A percentile compares a stretch with the other conserved stretches of the same genome.
Evolutionary conservation across 257 asterid genomes (phyloP).

Genomic region (Salvia hispanica): DNA sequence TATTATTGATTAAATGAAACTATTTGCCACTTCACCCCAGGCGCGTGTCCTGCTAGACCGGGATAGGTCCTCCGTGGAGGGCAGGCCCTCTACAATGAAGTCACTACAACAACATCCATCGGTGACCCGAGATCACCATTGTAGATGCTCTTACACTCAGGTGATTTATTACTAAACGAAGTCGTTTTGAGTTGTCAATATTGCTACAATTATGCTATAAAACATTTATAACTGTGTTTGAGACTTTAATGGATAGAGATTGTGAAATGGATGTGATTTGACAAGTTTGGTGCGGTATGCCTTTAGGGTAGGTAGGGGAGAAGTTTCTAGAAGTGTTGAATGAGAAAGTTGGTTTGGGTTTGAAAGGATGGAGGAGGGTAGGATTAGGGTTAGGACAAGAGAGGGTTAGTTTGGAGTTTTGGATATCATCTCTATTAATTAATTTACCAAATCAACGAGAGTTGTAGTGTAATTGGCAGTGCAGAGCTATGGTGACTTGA

Average conservation of each 20-base stretch:
- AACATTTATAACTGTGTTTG: constrained; percentile 40
- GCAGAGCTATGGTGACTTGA: too few relatives aligned
- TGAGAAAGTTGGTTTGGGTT: constrained; percentile 57
- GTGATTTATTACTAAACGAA: constrained; percentile 47
- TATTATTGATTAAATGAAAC: too few relatives aligned
- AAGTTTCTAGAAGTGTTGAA: constrained; percentile 53
- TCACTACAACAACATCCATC: too few relatives aligned
- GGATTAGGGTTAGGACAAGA: constrained; percentile 24
- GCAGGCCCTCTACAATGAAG: too few relatives aligned
- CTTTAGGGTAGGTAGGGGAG: constrained; percentile 50
- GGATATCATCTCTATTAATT: constrained; percentile 42
- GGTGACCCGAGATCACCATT: too few relatives aligned
- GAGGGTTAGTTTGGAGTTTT: constrained; percentile 25
- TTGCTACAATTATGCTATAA: too few relatives aligned
- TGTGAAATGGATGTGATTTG: constrained; percentile 14
- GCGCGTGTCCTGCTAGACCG: too few relatives aligned
- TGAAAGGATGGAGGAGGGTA: constrained; percentile 42
- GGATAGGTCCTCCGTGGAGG: too few relatives aligned
- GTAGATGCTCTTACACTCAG: constrained; percentile 43
- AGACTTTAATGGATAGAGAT: constrained; percentile 36
- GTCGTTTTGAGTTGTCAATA: constrained; percentile 65
- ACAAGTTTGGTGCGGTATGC: constrained; percentile 61
- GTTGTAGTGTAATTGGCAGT: too few relatives aligned
- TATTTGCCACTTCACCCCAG: too few relatives aligned
- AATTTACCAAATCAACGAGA: too few relatives aligned